These are phyloP conservation scores for Beauveria asiatica DNA, from an alignment of 2,329 filamentous ascomycete genomes.

Conservation along the genomic window DNA sequence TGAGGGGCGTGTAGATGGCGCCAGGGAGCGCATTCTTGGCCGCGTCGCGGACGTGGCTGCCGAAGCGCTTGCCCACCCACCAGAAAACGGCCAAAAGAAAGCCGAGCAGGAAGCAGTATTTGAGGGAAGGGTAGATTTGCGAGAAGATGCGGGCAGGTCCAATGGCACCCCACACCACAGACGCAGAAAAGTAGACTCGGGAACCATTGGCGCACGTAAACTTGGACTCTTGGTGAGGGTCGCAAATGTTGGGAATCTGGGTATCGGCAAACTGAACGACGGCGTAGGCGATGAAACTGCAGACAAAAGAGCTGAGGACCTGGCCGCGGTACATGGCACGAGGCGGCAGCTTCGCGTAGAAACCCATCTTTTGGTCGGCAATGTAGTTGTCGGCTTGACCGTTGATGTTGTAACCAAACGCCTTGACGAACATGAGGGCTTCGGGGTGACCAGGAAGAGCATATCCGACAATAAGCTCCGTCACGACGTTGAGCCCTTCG, in stretches of 20 bases:
- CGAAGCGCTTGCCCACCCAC: slow-evolving; percentile 61
- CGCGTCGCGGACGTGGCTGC: slow-evolving; percentile 11
- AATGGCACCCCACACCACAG: slow-evolving; percentile 24
- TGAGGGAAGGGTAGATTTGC: slow-evolving; percentile 8
- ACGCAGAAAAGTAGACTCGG: slow-evolving; percentile 25
- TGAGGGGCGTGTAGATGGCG: slow-evolving; percentile 13
- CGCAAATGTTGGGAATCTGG: slow-evolving; percentile 24
- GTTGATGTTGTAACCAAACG: slow-evolving; percentile 32
- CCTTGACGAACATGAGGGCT: slow-evolving; percentile 51
- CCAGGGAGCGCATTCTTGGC: neutral
- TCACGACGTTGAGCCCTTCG: slow-evolving; percentile 39
- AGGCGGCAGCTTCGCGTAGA: slow-evolving; percentile 22
- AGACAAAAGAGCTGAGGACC: slow-evolving; percentile 34
- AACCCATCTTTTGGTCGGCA: slow-evolving; percentile 26
- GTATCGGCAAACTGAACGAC: slow-evolving; percentile 29
- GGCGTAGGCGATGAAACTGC: slow-evolving; percentile 34
- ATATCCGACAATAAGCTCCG: slow-evolving; percentile 27
- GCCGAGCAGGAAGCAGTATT: slow-evolving; percentile 14
- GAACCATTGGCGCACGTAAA: slow-evolving; percentile 23
- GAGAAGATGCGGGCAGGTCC: slow-evolving; percentile 29
- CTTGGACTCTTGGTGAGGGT: slow-evolving; percentile 24
- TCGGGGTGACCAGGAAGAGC: slow-evolving; percentile 26
- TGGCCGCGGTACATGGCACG: slow-evolving; percentile 29
- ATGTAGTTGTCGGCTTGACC: slow-evolving; percentile 33
- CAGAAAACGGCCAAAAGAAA: slow-evolving; percentile 28